phyloP scores from a whole-genome alignment of 2,329 filamentous ascomycete species.

The Claviceps sp. region DNA sequence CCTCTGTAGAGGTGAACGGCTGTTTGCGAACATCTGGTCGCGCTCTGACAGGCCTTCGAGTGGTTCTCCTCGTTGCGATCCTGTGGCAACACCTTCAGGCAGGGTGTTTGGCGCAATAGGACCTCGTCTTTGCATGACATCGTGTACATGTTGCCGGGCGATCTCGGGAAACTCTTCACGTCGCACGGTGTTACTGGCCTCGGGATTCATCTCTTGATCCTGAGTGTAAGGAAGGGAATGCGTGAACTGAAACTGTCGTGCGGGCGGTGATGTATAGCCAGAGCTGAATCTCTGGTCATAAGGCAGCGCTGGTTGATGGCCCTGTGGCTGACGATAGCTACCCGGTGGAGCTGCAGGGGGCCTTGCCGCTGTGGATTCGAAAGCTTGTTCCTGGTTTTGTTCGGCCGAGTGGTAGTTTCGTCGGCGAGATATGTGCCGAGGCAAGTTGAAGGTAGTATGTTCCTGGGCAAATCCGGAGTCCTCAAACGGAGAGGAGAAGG shows the following conservation, averaged over 20 bases:
- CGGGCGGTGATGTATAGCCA: conserved; percentile 3
- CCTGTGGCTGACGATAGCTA: conserved; percentile 39
- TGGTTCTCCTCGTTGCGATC: conserved; percentile 24
- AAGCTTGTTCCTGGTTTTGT: conserved; percentile 20
- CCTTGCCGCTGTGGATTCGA: conserved; percentile 15
- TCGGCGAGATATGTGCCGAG: conserved; percentile 5
- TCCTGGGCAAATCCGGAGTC: conserved; percentile 14
- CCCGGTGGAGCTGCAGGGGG: conserved; percentile 42
- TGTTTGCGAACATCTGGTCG: conserved; percentile 54
- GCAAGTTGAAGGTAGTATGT: conserved; percentile 20
- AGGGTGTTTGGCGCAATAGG: conserved; percentile 6
- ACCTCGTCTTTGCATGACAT: conserved; percentile 12
- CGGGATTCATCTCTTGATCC: conserved; percentile 14
- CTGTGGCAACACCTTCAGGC: conserved; percentile 10
- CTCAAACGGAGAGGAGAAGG: background rate
- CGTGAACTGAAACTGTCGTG: background rate
- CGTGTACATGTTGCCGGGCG: conserved; percentile 8
- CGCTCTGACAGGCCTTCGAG: conserved; percentile 26
- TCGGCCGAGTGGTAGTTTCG: conserved; percentile 16
- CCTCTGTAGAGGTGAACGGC: conserved; percentile 84
- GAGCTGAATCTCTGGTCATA: conserved; percentile 11
- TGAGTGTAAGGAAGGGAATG: background rate
- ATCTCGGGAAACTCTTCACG: conserved; percentile 2
- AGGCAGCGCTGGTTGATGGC: conserved; percentile 13
- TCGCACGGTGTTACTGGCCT: conserved; percentile 14